Base-by-base conservation (phyloP, 768 basidiomycete species). In the Boletus sp. region DNA sequence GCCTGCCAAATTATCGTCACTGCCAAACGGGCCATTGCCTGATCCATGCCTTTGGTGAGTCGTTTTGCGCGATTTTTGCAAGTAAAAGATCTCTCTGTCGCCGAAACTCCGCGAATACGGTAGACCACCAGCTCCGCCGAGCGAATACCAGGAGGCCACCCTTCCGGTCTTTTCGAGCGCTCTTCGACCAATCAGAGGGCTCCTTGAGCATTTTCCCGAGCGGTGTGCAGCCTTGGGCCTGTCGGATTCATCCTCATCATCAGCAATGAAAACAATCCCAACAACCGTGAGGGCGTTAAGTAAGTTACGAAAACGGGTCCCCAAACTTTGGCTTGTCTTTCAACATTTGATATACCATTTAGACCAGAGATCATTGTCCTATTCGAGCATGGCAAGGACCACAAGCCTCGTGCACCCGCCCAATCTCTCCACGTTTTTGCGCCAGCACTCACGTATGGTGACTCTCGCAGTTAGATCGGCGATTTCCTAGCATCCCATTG, bases 1-100 rank as follows among this genome's bases (percentile, higher is more conserved):
- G 64, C 49, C 19, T 8, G 47, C 55, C 42, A 17, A 35, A n/a
- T 39, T 60, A 47, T 52, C 30, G 15, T 53, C 29, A n/a, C 56
- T n/a, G 57, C 54, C 53, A 44, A 38, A 49, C 33, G 15, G 32
- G 46, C 27, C 48, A 51, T n/a, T 8, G 14, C 41, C 35, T 30
- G 17, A 19, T 15, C 21, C 48, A 25, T 17, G 3, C 8, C 42
- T 21, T 39, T 23, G 58, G 44, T 43, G 37, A 56, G 47, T 47
- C 53, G 50, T 50, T 32, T 45, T 11, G 55, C 51, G 52, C 53
- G n/a, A 40, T 60, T 50, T 30, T 48, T 40, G n/a, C 25, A 2
- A 32, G 30, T 29, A 35, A 37, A 49, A 21, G 11, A 41, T 21
- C 23, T 15, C 30, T n/a, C 15, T 27, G 27, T 41, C 38, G 39